Evolutionary conservation across 805 yeast genomes (phyloP), one percentile per base, ranked within the genome.

Genomic region (Metschnikowia hibisci): DNA sequence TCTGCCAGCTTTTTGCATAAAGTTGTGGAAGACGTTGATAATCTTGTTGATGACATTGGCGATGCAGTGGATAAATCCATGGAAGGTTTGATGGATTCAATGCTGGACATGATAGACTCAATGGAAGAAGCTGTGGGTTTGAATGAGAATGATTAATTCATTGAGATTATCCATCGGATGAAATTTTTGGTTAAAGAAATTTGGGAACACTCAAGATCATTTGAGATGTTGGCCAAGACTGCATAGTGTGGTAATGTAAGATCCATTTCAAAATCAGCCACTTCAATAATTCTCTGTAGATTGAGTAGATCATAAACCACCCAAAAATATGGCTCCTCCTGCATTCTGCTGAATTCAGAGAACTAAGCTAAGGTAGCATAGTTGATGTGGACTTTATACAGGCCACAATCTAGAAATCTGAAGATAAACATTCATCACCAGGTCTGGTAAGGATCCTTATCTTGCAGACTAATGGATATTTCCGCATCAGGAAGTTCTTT

Each of bases 381-480:
- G 30, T 7, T 27, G 30, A 13, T 12, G 14, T 13, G 7, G 7
- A 7, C 30, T 12, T 2, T 2, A 3, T 14, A 29, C 8, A 29
- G 15, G 10, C n/a, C n/a, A n/a, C n/a, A n/a, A n/a, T n/a, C n/a
- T n/a, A n/a, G n/a, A n/a, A n/a, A n/a, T n/a, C n/a, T n/a, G n/a
- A n/a, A n/a, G n/a, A n/a, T n/a, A n/a, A n/a, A 9, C 28, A 14
- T 12, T 12, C 13, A 13, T 34, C 29, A 54, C 56, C 55, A 50
- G n/a, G 50, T 57, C 45, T 61, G 56, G 44, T 54, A 66, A 2
- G 96, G 96, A 56, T 87, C 96, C 34, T 53, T 60, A 58, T 88
- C 96, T 1, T 64, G 59, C 38, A 62, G 52, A 53, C 89, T 77
- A 32, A 84, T 69, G 1, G 50, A 48, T n/a, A 82, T 66, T 2